Evolutionary conservation across 768 basidiomycete species (phyloP), one percentile per base, ranked within the genome.

Genomic region (Amanita inopinata): DNA sequence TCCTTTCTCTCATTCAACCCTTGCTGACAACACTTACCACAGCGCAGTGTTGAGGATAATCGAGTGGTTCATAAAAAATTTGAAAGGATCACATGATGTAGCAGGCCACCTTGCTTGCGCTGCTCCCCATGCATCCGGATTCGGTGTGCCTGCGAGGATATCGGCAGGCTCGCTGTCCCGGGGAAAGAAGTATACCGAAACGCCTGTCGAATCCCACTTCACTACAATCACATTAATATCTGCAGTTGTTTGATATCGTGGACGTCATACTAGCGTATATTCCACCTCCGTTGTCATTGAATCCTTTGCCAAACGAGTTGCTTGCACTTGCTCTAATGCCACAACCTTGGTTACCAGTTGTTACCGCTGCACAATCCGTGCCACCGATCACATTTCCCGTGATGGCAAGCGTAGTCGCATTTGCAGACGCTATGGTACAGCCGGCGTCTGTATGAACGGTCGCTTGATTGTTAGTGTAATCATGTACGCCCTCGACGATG

Each of bases 31-130:
- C 24, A 52, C 74, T 40, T 55, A 83, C 80, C 88, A 89, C 39
- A 92, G 65, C 14, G 89, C 90, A 25, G 84, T 91, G 56, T 91
- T 83, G 51, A 93, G 87, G 53, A 92, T 87, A 25, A 70, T 76
- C 32, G 71, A 72, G 56, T 94, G 84, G 43, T 79, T 64, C 47
- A 71, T 70, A 66, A 94, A 94, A 69, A 74, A 91, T 51, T 74
- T 59, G 65, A 75, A 82, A 14, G 89, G 85, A 55, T 81, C 66
- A 59, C 92, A 96, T 22, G 65, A 59, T 24, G 69, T 64, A 5
- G 87, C 76, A 30, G 89, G 78, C 82, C 86, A 94, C 55, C 68
- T 70, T 11, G 87, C 93, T 60, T 77, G 69, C 4, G 92, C 83
- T 4, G 62, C 57, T 32, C 88, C 80, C 92, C 92, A 97, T 14